A percentile compares a stretch with the other conserved stretches of the same genome.
These are phyloP conservation scores for Hymenoscyphus repandus DNA, from an alignment of 2,329 filamentous ascomycete genomes.

Conservation along the genomic window DNA sequence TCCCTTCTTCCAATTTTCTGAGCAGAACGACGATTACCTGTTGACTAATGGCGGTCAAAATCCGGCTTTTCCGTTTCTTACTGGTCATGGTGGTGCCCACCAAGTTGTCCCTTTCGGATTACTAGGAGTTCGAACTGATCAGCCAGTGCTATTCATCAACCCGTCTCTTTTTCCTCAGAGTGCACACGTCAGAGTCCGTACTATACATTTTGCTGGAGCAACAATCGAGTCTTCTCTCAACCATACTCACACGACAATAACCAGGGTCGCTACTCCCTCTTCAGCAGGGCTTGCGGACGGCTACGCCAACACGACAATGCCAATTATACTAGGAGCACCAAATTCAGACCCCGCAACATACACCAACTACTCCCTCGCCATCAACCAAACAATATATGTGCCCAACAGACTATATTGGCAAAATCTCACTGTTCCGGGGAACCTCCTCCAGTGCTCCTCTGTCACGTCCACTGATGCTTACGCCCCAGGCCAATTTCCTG, in stretches of 20 bases:
- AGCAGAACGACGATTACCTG: constrained; percentile 59
- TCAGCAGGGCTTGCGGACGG: constrained; percentile 47
- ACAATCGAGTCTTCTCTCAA: constrained; percentile 58
- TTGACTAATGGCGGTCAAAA: constrained; percentile 47
- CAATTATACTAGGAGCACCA: constrained; percentile 49
- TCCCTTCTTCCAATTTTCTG: constrained; percentile 67
- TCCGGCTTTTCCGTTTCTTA: constrained; percentile 53
- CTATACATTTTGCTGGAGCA: constrained; percentile 62
- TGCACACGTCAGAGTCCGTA: constrained; percentile 52
- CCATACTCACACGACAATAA: constrained; percentile 58
- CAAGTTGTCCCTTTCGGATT: constrained; percentile 65
- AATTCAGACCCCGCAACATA: constrained; percentile 34
- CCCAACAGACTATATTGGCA: constrained; percentile 53
- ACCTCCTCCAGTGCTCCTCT: constrained; percentile 60
- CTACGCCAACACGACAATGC: constrained; percentile 50
- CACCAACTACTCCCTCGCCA: constrained; percentile 39
- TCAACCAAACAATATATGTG: constrained; percentile 47
- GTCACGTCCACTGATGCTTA: constrained; percentile 43
- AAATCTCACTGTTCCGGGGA: constrained; percentile 48
- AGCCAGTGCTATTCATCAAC: constrained; percentile 56
- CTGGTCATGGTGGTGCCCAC: constrained; percentile 63
- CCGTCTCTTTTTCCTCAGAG: constrained; percentile 59
- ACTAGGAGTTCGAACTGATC: constrained; percentile 55
- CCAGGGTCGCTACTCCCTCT: constrained; percentile 40
- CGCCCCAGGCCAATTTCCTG: constrained; percentile 63